Evolutionary conservation across 441 rosid genomes (phyloP).

Genomic region (Lepidium campestre): DNA sequence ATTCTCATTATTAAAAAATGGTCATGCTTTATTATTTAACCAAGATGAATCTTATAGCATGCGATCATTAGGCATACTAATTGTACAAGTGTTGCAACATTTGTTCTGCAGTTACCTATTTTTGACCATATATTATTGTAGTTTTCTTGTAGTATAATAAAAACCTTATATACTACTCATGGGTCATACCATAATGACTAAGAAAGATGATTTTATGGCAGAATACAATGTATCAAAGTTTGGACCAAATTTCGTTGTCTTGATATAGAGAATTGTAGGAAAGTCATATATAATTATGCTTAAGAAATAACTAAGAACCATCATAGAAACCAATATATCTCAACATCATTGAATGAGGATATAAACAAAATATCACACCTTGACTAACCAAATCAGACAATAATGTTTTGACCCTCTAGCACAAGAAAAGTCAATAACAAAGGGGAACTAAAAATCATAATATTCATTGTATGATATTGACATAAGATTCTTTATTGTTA

Average conservation of each 20-base stretch:
- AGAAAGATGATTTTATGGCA: background rate
- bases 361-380: conserved; percentile 1
- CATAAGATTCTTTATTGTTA: background rate
- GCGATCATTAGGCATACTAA: background rate
- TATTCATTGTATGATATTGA: conserved; percentile 14
- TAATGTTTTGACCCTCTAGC: background rate
- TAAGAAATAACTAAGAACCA: conserved; percentile 17
- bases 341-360: background rate
- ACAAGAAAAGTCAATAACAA: conserved; percentile 12
- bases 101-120: too few relatives aligned
- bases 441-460: background rate
- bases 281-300: background rate
- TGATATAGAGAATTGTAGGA: background rate
- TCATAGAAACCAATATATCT: conserved; percentile 9
- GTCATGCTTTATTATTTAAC: background rate
- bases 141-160: too few relatives aligned
- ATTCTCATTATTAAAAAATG: too few relatives aligned
- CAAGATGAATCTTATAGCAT: background rate
- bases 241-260: background rate
- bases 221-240: conserved; percentile 3
- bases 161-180: background rate
- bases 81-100: background rate
- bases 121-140: too few relatives aligned
- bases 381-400: background rate
- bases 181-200: background rate